phyloP scores from a whole-genome alignment of 2,329 filamentous ascomycete species.

The Cordyceps tenuipes region DNA sequence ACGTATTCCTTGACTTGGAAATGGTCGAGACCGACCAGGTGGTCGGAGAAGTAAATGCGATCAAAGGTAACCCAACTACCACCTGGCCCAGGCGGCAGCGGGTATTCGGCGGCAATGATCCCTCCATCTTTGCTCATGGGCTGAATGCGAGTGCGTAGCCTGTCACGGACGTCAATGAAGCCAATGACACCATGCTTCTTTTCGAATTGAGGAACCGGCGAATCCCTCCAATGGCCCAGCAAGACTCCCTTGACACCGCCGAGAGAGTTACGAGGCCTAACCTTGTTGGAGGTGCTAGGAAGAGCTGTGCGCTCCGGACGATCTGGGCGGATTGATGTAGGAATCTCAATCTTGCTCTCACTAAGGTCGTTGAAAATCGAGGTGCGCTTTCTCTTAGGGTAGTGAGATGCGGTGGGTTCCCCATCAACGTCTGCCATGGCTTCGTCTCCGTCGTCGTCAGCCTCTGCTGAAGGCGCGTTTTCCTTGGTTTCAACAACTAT shows the following conservation, averaged over 20 bases:
- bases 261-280: slow-evolving; percentile 23
- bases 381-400: slow-evolving; percentile 48
- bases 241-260: slow-evolving; percentile 37
- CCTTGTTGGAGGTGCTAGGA: slow-evolving; percentile 16
- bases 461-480: not conserved
- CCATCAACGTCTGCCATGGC: slow-evolving; percentile 35
- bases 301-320: slow-evolving; percentile 18
- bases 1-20: slow-evolving; percentile 56
- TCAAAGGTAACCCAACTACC: slow-evolving; percentile 59
- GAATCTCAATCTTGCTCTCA: slow-evolving; percentile 37
- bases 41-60: slow-evolving; percentile 48
- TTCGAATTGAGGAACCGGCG: slow-evolving; percentile 36
- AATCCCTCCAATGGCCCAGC: slow-evolving; percentile 55
- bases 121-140: slow-evolving; percentile 40
- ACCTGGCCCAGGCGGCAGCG: slow-evolving; percentile 49
- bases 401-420: slow-evolving; percentile 31
- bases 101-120: slow-evolving; percentile 35
- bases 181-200: slow-evolving; percentile 53
- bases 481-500: slow-evolving; percentile 5
- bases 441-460: slow-evolving; percentile 30
- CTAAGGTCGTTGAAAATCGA: slow-evolving; percentile 41
- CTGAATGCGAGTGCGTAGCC: slow-evolving; percentile 52
- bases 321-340: slow-evolving; percentile 24
- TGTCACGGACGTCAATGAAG: slow-evolving; percentile 53
- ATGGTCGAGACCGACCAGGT: slow-evolving; percentile 47